Evolutionary conservation across 305 asterid genomes (phyloP), one percentile per base, ranked within the genome.

Genomic region (Striga hermonthica): DNA sequence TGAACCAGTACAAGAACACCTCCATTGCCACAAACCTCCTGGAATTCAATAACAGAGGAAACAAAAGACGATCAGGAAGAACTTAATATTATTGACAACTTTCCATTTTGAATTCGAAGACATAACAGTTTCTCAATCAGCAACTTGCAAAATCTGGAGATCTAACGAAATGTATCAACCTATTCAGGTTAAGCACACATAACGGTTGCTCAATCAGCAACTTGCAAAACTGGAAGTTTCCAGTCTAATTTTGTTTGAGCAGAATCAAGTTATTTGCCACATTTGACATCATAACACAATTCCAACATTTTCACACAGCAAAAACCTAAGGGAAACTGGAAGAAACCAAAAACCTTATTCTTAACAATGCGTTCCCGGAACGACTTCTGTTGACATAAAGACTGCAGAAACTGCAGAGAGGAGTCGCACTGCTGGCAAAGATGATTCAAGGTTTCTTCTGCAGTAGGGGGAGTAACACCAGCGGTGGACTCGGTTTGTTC

Each of bases 391-490:
- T 91, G 95, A 76, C 96, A 90, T 65, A 89, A 72, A 57, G 86
- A 88, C 76, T 86, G 92, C 68, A 94, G 87, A 76, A 94, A 88
- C 72, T 86, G 95, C 69, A 94, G 80, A 68, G 99, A 91, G 59
- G 96, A 89, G 77, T 91, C 97, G 38, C 99, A 91, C 77, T 91
- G 99, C 81, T 91, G 98, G 88, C 93, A 91, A 69, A 94, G 91
- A 76, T 87, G 89, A 76, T 82, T 83, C 80, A 88, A 72, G 45
- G 80, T 81, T 68, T 85, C 95, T 74, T 81, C 91, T 66, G 80
- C 81, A 15, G 78, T 78, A 78, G 87, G 83, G 64, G 81, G 54
- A 62, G 79, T 75, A 64, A 78, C 73, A 57, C 74, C 75, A 60
- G 68, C 71, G 70, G 79, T 57, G 73, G 79, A 65, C 67, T 83